Evolutionary conservation across 2,329 filamentous ascomycete genomes (phyloP), one percentile per base, ranked within the genome.

Genomic region (Aphanoascus verrucosus): DNA sequence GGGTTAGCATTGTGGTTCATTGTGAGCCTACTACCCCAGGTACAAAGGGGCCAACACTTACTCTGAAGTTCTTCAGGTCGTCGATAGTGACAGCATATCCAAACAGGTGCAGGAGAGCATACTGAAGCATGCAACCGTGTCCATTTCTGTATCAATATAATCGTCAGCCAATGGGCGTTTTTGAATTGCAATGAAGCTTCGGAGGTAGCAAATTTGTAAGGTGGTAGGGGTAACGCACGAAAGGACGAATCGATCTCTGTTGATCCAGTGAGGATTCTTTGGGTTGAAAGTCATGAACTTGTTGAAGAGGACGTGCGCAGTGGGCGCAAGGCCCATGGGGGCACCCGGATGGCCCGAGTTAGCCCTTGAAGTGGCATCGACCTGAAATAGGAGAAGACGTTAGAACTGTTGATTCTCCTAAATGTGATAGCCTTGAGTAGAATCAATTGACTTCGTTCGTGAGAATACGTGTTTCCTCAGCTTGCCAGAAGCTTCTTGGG

Each of bases 271-370:
- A 65, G 93, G 88, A 82, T 95, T 96, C 85, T 96, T 94, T 67
- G 93, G 93, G 85, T 97, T 98, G 82, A 96, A 98, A 72, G 77
- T 94, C 88, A 98, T 88, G 81, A 96, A 94, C 75, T 93, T 94
- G 83, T 95, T 94, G 79, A 88, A 98, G 61, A 98, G 83, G 67
- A 97, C 88, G 80, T 97, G 93, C 73, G 93, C 85, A 68, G 90
- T 83, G 59, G 93, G 91, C 68, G 93, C 93, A 88, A 97, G 80
- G 69, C 82, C 84, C 93, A 98, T 98, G 67, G 93, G 93, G 72
- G 93, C 93, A 80, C 93, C 93, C 67, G 93, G 93, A 78, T 98
- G 93, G 71, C 93, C 93, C 61, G 91, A 96, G 82, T 97, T 97
- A 72, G 91, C 88, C 72, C 86, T 80, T 74, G 84, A 84, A 68